Conservation (phyloP, 1,139 yeast species). For the Pichia sp. region DNA sequence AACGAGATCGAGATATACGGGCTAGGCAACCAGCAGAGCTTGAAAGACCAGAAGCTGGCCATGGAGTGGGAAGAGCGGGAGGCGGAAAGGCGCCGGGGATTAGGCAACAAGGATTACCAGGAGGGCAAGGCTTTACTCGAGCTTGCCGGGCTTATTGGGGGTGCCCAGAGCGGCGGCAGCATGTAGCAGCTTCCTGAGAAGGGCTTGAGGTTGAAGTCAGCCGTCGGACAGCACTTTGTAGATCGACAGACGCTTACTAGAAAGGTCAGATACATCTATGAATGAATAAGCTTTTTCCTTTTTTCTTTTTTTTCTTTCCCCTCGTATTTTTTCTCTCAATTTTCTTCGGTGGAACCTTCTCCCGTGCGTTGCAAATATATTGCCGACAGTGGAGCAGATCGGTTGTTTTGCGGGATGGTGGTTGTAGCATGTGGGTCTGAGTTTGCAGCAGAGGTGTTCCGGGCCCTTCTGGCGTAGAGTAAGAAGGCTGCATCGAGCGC, state of each 20-base stretch:
- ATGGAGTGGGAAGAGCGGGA: slow-evolving; percentile 94
- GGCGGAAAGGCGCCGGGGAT: slow-evolving; percentile 69
- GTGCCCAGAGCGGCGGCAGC: slow-evolving; percentile 57
- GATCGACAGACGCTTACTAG: too few relatives aligned
- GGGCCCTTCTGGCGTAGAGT: not conserved
- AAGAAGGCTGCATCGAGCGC: not conserved
- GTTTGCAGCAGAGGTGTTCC: not conserved
- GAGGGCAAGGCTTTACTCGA: slow-evolving; percentile 86
- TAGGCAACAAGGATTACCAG: slow-evolving; percentile 58
- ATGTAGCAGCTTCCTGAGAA: not conserved
- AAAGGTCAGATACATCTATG: not conserved
- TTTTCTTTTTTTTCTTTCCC: not conserved
- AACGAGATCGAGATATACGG: slow-evolving; percentile 91
- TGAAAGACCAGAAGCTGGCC: slow-evolving; percentile 67
- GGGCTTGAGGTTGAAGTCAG: too few relatives aligned
- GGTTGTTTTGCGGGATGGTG: not conserved
- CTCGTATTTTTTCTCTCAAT: not conserved
- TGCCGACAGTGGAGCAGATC: not conserved
- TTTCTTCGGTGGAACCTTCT: not conserved
- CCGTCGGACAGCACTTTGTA: too few relatives aligned
- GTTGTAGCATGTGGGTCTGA: not conserved
- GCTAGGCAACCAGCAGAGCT: slow-evolving; percentile 70
- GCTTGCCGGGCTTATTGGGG: slow-evolving; percentile 86
- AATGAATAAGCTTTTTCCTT: not conserved
- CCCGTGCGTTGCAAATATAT: not conserved